Conservation (phyloP, 2,329 filamentous ascomycete species). For the Talaromyces sp. region DNA sequence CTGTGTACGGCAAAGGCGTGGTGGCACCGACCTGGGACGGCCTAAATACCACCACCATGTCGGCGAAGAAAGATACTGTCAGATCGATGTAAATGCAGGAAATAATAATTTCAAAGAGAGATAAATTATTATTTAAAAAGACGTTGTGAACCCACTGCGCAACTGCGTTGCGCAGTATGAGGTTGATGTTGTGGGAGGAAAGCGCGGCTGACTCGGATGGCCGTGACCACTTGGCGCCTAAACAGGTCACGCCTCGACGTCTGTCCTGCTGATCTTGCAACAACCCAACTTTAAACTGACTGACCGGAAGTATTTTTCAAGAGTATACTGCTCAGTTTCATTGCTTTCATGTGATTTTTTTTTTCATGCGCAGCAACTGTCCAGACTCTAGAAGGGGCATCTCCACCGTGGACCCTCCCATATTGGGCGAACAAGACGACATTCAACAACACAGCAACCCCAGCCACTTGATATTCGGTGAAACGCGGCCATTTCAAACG, state of each 20-base stretch:
- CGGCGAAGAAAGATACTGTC: background rate
- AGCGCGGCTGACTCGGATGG: background rate
- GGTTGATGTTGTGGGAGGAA: background rate
- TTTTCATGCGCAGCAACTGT: background rate
- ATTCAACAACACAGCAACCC: background rate
- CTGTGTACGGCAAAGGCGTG: slow-evolving; percentile 31
- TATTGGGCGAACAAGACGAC: background rate
- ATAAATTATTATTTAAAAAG: background rate
- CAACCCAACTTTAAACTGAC: background rate
- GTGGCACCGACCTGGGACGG: slow-evolving; percentile 12
- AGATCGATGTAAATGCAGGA: background rate
- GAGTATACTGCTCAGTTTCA: background rate
- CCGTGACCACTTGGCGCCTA: background rate
- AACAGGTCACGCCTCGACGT: background rate
- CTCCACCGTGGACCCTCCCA: background rate
- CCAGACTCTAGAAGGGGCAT: background rate
- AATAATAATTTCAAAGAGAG: background rate
- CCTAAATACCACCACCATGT: background rate
- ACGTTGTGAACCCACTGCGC: background rate
- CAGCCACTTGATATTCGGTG: background rate
- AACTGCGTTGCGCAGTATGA: background rate
- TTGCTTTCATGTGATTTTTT: background rate
- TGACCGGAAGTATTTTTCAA: background rate
- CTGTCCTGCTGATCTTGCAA: background rate
- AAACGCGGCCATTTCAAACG: background rate